These are phyloP conservation scores for Nannizzia gypsea DNA, from an alignment of 2,329 filamentous ascomycete species.

Conservation along the genomic window DNA sequence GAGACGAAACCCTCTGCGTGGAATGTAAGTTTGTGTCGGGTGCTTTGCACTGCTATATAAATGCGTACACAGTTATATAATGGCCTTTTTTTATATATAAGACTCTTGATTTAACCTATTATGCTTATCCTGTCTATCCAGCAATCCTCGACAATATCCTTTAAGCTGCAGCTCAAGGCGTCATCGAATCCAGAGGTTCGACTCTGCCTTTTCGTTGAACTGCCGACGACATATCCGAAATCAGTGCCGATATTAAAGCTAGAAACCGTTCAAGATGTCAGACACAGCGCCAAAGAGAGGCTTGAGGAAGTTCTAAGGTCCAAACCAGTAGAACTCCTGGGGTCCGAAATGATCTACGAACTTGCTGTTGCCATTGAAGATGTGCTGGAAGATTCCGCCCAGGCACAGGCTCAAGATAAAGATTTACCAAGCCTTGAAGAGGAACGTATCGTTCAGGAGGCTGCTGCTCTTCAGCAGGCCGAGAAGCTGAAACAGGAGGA, in stretches of 20 bases:
- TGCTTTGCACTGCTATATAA: background rate
- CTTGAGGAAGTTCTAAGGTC: constrained; percentile 57
- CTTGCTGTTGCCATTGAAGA: constrained; percentile 51
- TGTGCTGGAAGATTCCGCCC: constrained; percentile 73
- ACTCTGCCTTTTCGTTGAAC: constrained; percentile 61
- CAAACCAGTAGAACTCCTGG: constrained; percentile 53
- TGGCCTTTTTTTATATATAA: background rate
- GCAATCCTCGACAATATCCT: constrained; percentile 67
- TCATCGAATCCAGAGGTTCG: constrained; percentile 60
- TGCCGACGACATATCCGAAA: constrained; percentile 87
- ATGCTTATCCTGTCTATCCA: constrained; percentile 22
- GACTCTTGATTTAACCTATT: background rate
- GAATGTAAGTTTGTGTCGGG: constrained; percentile 52
- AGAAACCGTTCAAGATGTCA: constrained; percentile 52
- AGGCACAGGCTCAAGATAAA: constrained; percentile 60
- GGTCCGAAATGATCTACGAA: constrained; percentile 54
- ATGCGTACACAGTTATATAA: background rate
- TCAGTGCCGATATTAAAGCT: constrained; percentile 61
- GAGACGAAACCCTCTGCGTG: constrained; percentile 61
- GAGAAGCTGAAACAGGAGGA: constrained; percentile 42
- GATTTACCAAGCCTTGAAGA: constrained; percentile 78
- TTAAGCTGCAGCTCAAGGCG: constrained; percentile 67
- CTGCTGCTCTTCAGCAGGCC: constrained; percentile 43
- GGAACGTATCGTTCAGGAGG: constrained; percentile 73
- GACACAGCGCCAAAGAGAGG: constrained; percentile 58